Evolutionary conservation across 1,139 yeast species (phyloP).

Genomic region (Lodderomyces parapsilosis): DNA sequence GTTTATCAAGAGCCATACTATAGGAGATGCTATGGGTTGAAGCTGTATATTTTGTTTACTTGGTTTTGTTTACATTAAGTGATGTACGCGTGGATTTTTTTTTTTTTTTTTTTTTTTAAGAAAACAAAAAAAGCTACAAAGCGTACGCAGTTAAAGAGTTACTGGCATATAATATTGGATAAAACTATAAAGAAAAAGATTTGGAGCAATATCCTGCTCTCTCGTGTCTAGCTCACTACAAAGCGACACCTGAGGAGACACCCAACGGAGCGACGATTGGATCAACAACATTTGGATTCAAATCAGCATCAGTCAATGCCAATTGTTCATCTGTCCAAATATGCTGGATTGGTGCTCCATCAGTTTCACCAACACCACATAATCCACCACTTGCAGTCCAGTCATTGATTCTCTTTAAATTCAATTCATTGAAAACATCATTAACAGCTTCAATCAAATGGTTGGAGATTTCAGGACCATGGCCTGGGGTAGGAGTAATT

Average conservation of each 20-base stretch:
- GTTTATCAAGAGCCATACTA: conserved; percentile 29
- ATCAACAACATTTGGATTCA: conserved; percentile 63
- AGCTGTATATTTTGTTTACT: neutral
- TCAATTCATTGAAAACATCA: conserved; percentile 72
- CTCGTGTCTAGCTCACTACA: conserved; percentile 6
- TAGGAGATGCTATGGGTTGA: neutral
- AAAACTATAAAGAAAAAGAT: neutral
- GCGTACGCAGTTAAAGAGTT: no score
- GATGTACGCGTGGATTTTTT: neutral
- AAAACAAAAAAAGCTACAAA: no score
- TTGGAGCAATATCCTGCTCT: no score
- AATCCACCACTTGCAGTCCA: conserved; percentile 83
- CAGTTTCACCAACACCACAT: conserved; percentile 76
- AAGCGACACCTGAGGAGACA: conserved; percentile 64
- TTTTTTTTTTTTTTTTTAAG: no score
- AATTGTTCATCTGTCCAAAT: conserved; percentile 89
- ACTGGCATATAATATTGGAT: conserved; percentile 1
- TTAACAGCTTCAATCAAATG: conserved; percentile 77
- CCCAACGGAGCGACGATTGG: conserved; percentile 61
- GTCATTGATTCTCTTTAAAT: conserved; percentile 70
- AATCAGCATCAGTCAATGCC: conserved; percentile 55
- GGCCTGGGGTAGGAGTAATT: conserved; percentile 98
- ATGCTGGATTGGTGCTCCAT: conserved; percentile 43
- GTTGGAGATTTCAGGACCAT: conserved; percentile 72
- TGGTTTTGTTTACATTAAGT: neutral